These are phyloP conservation scores for Bothriochloa decipiens DNA, from an alignment of 176 grass and related monocot genomes.

Conservation along the genomic window DNA sequence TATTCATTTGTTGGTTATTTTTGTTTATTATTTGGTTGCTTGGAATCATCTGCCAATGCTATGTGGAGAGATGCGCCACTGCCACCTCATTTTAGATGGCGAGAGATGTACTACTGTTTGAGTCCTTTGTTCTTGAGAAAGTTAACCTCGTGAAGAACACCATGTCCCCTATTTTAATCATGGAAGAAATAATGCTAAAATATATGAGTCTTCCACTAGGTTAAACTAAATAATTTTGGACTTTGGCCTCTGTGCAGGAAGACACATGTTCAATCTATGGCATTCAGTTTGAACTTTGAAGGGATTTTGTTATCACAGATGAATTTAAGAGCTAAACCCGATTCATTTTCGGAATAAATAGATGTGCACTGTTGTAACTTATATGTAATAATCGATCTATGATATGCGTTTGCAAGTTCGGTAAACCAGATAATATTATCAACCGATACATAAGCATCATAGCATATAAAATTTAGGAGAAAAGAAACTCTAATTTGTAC, in stretches of 20 bases:
- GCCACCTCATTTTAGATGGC: constrained; percentile 19
- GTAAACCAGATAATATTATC: neutral
- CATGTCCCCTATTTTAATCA: constrained; percentile 33
- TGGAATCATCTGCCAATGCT: neutral
- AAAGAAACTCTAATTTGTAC: neutral
- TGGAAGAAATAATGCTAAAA: neutral
- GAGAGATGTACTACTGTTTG: neutral
- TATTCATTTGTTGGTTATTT: neutral
- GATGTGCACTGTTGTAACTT: no score
- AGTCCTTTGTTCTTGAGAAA: constrained; percentile 30
- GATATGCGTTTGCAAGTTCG: neutral
- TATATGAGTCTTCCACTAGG: neutral
- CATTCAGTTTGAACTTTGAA: neutral
- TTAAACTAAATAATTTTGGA: neutral
- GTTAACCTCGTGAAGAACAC: constrained; percentile 18
- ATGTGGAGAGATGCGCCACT: constrained; percentile 20
- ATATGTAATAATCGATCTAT: no score
- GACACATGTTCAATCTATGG: neutral
- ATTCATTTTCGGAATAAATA: neutral
- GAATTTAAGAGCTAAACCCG: neutral
- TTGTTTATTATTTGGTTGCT: constrained; percentile 16
- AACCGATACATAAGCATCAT: neutral
- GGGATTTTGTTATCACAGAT: neutral
- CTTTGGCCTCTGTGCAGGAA: neutral
- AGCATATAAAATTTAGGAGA: no score